These are phyloP conservation scores for Austroboletus festivus DNA, from an alignment of 768 basidiomycete species.

Conservation along the genomic window DNA sequence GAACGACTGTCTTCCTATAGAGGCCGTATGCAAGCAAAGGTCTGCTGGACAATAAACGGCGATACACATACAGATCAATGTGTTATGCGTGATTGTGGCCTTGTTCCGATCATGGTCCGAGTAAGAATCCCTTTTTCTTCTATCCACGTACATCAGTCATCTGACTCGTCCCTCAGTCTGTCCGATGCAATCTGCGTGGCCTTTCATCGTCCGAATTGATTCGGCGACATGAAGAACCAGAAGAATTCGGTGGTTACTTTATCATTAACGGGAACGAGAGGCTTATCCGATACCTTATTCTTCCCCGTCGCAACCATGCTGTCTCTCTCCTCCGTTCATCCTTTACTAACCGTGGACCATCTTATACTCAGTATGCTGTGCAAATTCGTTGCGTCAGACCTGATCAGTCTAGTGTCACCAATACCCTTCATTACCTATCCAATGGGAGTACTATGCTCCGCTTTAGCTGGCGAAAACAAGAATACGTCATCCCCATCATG, in stretches of 20 bases:
- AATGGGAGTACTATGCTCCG: constrained; percentile 96
- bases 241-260: constrained; percentile 99
- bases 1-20: constrained; percentile 92
- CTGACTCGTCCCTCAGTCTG: constrained; percentile 56
- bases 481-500: constrained; percentile 98
- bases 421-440: constrained; percentile 95
- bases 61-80: constrained; percentile 65
- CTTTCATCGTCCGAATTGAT: constrained; percentile 88
- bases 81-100: constrained; percentile 80
- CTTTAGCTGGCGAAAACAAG: constrained; percentile 96
- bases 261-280: constrained; percentile 99
- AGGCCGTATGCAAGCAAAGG: constrained; percentile 81
- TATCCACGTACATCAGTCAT: neutral
- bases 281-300: constrained; percentile 94
- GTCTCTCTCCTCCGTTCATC: constrained; percentile 89
- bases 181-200: constrained; percentile 84
- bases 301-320: constrained; percentile 94
- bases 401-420: constrained; percentile 91
- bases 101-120: constrained; percentile 95
- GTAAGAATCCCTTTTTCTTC: constrained; percentile 47
- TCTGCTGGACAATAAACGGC: constrained; percentile 76
- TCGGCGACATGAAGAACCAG: constrained; percentile 88
- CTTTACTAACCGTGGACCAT: constrained; percentile 89
- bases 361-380: constrained; percentile 91
- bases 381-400: constrained; percentile 93